These are phyloP conservation scores for Schwanniomyces yamadae DNA, from an alignment of 805 yeast species.

Conservation along the genomic window DNA sequence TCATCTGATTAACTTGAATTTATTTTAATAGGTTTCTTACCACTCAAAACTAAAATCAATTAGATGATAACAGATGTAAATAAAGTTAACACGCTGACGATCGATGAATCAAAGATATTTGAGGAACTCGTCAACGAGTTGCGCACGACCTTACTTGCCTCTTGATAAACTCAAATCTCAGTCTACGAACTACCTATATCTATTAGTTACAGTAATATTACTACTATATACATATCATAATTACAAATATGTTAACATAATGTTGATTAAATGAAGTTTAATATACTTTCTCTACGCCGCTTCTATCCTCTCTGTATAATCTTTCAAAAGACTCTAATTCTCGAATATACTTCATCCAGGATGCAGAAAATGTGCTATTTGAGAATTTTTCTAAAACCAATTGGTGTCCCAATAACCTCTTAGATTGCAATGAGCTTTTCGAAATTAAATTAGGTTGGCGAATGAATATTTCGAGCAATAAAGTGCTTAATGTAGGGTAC, in stretches of 20 bases:
- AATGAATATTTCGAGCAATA: slow-evolving; percentile 45
- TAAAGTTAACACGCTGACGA: slow-evolving; percentile 13
- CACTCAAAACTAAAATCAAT: slow-evolving; percentile 2
- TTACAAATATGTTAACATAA: not conserved
- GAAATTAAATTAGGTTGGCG: slow-evolving; percentile 25
- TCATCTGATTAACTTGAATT: slow-evolving; percentile 20
- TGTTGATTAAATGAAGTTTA: slow-evolving; percentile 7
- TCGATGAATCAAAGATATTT: slow-evolving; percentile 6
- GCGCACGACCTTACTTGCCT: slow-evolving; percentile 3
- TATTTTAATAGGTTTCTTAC: not conserved
- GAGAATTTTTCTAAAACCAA: slow-evolving; percentile 56
- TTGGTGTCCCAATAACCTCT: slow-evolving; percentile 47
- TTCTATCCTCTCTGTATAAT: slow-evolving; percentile 25
- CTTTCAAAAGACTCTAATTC: slow-evolving; percentile 22
- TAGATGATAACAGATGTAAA: not conserved
- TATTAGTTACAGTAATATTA: no score
- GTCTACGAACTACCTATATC: not conserved
- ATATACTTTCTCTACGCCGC: slow-evolving; percentile 29
- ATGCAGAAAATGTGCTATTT: slow-evolving; percentile 51
- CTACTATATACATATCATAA: no score
- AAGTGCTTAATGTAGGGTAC: slow-evolving; percentile 50
- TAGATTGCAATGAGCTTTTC: slow-evolving; percentile 33
- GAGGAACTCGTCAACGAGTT: not conserved
- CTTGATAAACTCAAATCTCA: not conserved
- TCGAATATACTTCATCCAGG: slow-evolving; percentile 46